Evolutionary conservation across 495 filamentous ascomycete genomes (phyloP).

Genomic region (Parachaetomium inaequale): DNA sequence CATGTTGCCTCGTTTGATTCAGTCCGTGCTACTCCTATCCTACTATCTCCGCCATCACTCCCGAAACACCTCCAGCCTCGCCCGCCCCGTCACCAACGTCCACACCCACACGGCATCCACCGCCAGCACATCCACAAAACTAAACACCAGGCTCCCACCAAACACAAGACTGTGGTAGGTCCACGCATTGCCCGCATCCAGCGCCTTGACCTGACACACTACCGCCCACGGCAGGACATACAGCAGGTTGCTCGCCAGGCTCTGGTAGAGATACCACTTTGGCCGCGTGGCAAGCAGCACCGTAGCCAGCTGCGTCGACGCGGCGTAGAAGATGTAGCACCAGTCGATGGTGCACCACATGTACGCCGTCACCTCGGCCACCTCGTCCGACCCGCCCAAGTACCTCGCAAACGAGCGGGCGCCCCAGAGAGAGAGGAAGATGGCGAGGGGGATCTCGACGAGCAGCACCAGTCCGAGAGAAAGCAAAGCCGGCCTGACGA

Average conservation of each 20-base stretch:
- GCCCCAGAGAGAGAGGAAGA: conserved; percentile 59
- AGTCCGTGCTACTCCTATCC: neutral
- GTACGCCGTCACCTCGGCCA: conserved; percentile 57
- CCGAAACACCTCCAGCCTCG: conserved; percentile 19
- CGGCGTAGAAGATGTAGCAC: conserved; percentile 74
- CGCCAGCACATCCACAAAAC: conserved; percentile 53
- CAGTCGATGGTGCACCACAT: conserved; percentile 73
- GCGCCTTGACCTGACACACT: conserved; percentile 46
- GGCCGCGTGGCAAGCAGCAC: conserved; percentile 63
- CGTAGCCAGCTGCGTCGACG: conserved; percentile 60
- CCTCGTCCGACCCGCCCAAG: conserved; percentile 51
- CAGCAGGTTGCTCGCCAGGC: conserved; percentile 59
- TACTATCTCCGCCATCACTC: neutral
- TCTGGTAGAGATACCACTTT: conserved; percentile 65
- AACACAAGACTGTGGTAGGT: conserved; percentile 65
- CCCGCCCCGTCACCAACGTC: conserved; percentile 50
- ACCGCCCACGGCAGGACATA: conserved; percentile 72
- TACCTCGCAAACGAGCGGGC: conserved; percentile 57
- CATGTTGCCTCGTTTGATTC: neutral
- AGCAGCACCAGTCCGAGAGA: conserved; percentile 51
- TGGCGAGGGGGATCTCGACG: conserved; percentile 60
- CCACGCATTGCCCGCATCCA: conserved; percentile 59
- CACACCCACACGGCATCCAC: conserved; percentile 54
- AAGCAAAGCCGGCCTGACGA: conserved; percentile 53
- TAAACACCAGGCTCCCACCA: conserved; percentile 66